phyloP scores from a whole-genome alignment of 768 basidiomycete genomes.

The Russula emetica region DNA sequence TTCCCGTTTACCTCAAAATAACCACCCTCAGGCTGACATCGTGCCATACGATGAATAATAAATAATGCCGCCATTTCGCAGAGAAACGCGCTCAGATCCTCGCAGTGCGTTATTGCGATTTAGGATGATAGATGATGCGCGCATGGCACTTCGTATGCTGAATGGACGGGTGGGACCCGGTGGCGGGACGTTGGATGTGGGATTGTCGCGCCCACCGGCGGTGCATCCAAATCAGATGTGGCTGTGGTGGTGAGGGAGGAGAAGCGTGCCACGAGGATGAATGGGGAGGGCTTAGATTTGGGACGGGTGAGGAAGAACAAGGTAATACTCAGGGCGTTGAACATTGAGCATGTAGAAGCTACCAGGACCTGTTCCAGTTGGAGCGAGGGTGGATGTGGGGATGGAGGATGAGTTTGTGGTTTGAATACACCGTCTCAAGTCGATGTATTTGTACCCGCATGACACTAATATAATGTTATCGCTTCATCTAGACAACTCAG shows the following conservation, averaged over 20 bases:
- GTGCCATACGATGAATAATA: not conserved
- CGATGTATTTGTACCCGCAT: too few relatives aligned
- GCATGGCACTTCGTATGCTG: not conserved
- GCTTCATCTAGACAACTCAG: too few relatives aligned
- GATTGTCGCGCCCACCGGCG: not conserved
- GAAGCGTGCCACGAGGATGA: not conserved
- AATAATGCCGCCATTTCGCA: slow-evolving; percentile 9
- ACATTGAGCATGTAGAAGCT: too few relatives aligned
- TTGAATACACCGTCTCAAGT: too few relatives aligned
- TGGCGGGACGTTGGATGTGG: not conserved
- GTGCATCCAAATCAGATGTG: not conserved
- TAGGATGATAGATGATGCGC: not conserved
- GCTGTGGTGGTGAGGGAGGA: not conserved
- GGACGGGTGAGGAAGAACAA: not conserved
- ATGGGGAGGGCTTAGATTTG: slow-evolving; percentile 13
- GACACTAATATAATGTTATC: too few relatives aligned
- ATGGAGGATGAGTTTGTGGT: too few relatives aligned
- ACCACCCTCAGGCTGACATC: too few relatives aligned
- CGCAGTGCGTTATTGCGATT: slow-evolving; percentile 1
- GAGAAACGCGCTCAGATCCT: not conserved
- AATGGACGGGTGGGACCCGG: not conserved
- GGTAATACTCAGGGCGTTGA: too few relatives aligned
- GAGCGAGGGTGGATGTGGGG: too few relatives aligned
- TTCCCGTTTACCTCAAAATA: too few relatives aligned
- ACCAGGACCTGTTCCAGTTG: too few relatives aligned